Base-by-base conservation (phyloP, 352 stramenopile species). In the Pythium guiyangense region DNA sequence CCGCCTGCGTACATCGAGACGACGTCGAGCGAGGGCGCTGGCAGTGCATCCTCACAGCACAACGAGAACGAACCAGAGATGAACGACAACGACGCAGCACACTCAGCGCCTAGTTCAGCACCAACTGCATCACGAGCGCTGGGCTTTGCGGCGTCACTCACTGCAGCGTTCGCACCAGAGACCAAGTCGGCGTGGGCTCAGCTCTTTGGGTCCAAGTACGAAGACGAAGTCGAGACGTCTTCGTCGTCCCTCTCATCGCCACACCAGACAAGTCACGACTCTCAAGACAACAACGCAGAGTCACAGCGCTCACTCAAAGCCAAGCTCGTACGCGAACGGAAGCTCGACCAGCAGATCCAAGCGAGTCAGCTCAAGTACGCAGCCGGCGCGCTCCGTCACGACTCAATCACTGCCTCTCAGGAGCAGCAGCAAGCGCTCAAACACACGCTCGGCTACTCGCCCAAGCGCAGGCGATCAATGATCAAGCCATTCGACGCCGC, bases 201-300 rank as follows among this genome's bases (percentile, higher is more conserved):
- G 40, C 73, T 90, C 26, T 90, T 90, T 57, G 74, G 75, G 0
- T 71, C 74, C 34, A 68, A 70, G 6, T 88, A 79, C 49, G 64
- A 67, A 1, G 53, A 64, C 4, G 52, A 61, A 14, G 2, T 25
- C 12, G 35, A 46, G 34, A 2, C 54, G 0, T 22, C 20, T 5
- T 15, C 29, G 15, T 37, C 26, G 2, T 12, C 8, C 39, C 39
- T n/a, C n/a, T n/a, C 14, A 2, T 27, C n/a, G 5, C 25, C 49
- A 15, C 9, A 15, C 35, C 27, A 42, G 18, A 14, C n/a, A 4
- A 63, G 31, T 27, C 1, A 15, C 39, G 5, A n/a, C 14, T 20
- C 25, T 40, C 47, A 35, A 40, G 34, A n/a, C n/a, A 20, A 48
- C 3, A n/a, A 55, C 15, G 11, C 31, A 40, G 31, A 56, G 37